phyloP scores from a whole-genome alignment of 371 early-diverging fungal genomes.

The Saksenaea vasiformis region DNA sequence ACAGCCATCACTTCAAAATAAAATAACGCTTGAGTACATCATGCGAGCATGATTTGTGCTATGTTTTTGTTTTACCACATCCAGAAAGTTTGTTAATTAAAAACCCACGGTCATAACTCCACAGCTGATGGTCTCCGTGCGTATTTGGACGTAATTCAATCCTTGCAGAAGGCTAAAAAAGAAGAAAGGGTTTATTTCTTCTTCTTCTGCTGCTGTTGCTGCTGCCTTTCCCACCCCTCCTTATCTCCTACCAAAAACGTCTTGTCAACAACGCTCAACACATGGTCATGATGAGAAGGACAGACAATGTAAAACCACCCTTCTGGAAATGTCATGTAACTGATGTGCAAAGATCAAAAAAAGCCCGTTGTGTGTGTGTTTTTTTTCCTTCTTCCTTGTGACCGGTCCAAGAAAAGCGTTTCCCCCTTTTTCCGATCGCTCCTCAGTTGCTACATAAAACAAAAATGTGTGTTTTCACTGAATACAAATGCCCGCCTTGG shows the following conservation, averaged over 20 bases:
- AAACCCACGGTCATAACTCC: slow-evolving; percentile 15
- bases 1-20: neutral
- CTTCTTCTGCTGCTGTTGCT: too few species aligned
- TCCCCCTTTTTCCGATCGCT: too few species aligned
- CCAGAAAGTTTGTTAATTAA: slow-evolving; percentile 17
- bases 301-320: slow-evolving; percentile 14
- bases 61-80: slow-evolving; percentile 9
- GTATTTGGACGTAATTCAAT: slow-evolving; percentile 14
- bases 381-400: neutral
- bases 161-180: slow-evolving; percentile 13
- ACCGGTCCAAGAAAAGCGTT: neutral
- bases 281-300: slow-evolving; percentile 9
- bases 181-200: neutral
- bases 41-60: neutral
- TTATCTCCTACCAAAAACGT: slow-evolving; percentile 13
- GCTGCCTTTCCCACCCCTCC: too few species aligned
- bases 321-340: neutral
- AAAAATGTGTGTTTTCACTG: too few species aligned
- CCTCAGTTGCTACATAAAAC: too few species aligned
- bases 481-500: too few species aligned
- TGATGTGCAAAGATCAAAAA: neutral
- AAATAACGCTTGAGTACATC: neutral
- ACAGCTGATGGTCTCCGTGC: slow-evolving; percentile 8
- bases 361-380: too few species aligned
- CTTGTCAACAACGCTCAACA: slow-evolving; percentile 8